Base-by-base conservation (phyloP, 2,329 filamentous ascomycete genomes). In the Arthrobotrys iridis region DNA sequence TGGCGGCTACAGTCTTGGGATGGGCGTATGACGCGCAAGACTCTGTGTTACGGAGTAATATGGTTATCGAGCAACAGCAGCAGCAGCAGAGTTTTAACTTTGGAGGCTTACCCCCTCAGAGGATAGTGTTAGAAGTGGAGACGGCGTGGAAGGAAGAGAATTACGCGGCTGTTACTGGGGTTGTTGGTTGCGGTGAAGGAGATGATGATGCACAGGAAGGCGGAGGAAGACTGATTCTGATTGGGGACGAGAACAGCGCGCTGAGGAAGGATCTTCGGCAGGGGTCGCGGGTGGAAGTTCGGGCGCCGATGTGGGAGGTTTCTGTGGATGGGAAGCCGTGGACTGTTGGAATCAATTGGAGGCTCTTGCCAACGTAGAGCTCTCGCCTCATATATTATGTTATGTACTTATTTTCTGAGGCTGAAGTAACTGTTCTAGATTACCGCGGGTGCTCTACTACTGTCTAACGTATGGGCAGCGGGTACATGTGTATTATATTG, bases 11-110 rank as follows among this genome's bases (percentile, higher is more conserved):
- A 7, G 71, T 75, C 2, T 30, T 75, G 10, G 71, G 71, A 13
- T 75, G 71, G 71, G 71, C 71, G 13, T 75, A 68, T 41, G 71
- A 75, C 57, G 71, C 71, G 63, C 71, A 75, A 57, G 71, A 75
- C 40, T 13, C 24, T 22, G 71, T 75, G 63, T 18, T 75, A 40
- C 40, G 71, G 48, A 68, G 45, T 26, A 75, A 75, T 64, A 50
- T 65, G 40, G 50, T 63, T 46, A 63, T 75, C 10, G 70, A 75
- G 22, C 62, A 75, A 13, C 60, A 35, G 10, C 33, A 37, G 48
- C 59, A 57, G 33, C 26, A 45, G 28, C 63, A 63, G 22, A 35
- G 45, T 2, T 26, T 58, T 22, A n/a, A n/a, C n/a, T n/a, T n/a
- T n/a, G n/a, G n/a, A n/a, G n/a, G n/a, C n/a, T n/a, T n/a, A n/a